Percentiles rank a stretch among this genome's conserved stretches.
phyloP scores from a whole-genome alignment of 164 flowering plant species.

The Warburgia ugandensis region DNA sequence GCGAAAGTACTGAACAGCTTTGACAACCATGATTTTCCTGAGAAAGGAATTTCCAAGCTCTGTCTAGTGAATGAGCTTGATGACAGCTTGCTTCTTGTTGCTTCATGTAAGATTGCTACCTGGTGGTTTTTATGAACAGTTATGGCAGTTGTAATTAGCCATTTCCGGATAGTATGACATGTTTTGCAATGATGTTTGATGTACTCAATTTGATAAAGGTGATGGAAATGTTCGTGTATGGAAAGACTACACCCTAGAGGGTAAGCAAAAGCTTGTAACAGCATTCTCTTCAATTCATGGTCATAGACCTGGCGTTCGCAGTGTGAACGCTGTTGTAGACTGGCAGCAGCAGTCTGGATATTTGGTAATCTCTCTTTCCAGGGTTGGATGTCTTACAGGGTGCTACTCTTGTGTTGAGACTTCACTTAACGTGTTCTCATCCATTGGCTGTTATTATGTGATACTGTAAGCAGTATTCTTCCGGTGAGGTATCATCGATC shows the following conservation, averaged over 20 bases:
- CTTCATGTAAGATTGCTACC: constrained; percentile 63
- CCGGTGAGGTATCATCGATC: constrained; percentile 81
- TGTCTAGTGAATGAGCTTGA: constrained; percentile 94
- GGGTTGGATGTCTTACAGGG: background rate
- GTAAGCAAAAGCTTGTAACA: constrained; percentile 80
- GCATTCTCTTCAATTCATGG: constrained; percentile 91
- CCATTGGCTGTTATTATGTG: no score
- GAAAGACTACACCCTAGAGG: constrained; percentile 67
- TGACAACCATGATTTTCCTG: constrained; percentile 78
- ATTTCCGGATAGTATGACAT: background rate
- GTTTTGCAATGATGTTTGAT: background rate
- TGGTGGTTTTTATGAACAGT: constrained; percentile 14
- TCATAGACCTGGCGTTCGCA: constrained; percentile 65
- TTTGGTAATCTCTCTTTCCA: constrained; percentile 54
- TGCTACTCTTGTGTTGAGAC: background rate
- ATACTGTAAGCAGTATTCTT: constrained; percentile 48
- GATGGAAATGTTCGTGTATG: constrained; percentile 91
- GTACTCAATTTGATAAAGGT: constrained; percentile 30
- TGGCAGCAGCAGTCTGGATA: constrained; percentile 99
- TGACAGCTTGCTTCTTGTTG: constrained; percentile 92
- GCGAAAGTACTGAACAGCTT: constrained; percentile 60
- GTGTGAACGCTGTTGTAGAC: constrained; percentile 86
- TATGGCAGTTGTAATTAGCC: constrained; percentile 10
- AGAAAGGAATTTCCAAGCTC: constrained; percentile 85
- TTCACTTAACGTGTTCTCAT: no score